phyloP scores from a whole-genome alignment of 2,329 filamentous ascomycete genomes.

The Mycosphaerella sp. region DNA sequence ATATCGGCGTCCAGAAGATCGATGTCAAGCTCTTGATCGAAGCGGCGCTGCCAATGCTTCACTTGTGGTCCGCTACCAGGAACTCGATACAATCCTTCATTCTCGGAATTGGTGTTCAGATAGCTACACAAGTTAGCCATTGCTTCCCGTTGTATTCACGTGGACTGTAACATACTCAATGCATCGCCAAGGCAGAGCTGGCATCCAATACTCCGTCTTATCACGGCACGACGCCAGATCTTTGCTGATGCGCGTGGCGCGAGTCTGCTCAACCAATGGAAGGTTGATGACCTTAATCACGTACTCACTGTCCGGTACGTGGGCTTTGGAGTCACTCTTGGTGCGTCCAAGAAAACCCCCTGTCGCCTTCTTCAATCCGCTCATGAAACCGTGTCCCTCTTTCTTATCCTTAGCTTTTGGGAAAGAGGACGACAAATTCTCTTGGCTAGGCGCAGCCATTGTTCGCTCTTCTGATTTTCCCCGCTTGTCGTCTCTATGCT shows the following conservation, averaged over 20 bases:
- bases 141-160: background rate
- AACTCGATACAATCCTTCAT: constrained; percentile 87
- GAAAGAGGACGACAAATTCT: constrained; percentile 21
- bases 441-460: constrained; percentile 23
- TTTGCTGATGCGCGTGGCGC: constrained; percentile 86
- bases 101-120: constrained; percentile 89
- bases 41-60: constrained; percentile 86
- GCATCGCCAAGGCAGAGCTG: constrained; percentile 86
- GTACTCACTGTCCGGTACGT: constrained; percentile 70
- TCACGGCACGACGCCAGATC: constrained; percentile 79
- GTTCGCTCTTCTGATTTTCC: constrained; percentile 33
- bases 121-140: constrained; percentile 49
- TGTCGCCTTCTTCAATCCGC: constrained; percentile 28
- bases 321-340: constrained; percentile 58
- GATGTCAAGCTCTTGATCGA: constrained; percentile 76
- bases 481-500: constrained; percentile 25
- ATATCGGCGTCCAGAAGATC: constrained; percentile 83
- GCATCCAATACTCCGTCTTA: constrained; percentile 99
- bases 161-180: constrained; percentile 61
- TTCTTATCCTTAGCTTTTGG: constrained; percentile 25
- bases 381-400: constrained; percentile 24
- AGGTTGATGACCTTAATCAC: constrained; percentile 77
- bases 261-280: constrained; percentile 80
- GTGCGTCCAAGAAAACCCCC: constrained; percentile 33
- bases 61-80: constrained; percentile 86